Base-by-base conservation (phyloP, 2,329 filamentous ascomycete species). In the Fusarium phyllophilum region DNA sequence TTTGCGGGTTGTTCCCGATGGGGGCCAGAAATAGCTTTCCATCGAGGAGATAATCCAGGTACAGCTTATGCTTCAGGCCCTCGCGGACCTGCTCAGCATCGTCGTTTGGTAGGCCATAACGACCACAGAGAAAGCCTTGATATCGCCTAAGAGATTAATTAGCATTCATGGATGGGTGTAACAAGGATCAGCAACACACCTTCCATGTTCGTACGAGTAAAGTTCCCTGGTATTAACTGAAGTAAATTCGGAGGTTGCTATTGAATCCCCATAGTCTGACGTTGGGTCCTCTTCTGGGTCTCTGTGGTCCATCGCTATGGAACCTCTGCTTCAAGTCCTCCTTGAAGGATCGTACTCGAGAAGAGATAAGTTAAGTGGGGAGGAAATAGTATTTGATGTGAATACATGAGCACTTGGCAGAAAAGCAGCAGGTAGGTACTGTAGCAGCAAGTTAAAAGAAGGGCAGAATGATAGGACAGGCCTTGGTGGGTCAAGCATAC, bases 21-120 rank as follows among this genome's bases (percentile, higher is more conserved):
- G 86, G 86, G 4, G 86, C 82, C 2, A 85, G 64, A 62, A 82
- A 84, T 17, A 86, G 78, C 33, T 81, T 80, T 41, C 84, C 85
- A 17, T 82, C 78, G 12, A 87, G 78, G 15, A 88, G 75, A 58
- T 89, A 84, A 45, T 86, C 85, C 48, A 88, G 81, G 66, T 82
- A 82, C 64, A 87, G 79, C 52, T 80, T 80, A 75, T 89, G 87
- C 72, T 86, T 84, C 49, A 88, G 75, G 36, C 84, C 82, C 63
- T 89, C 86, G 17, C 87, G 83, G 54, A 83, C 82, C 70, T 85
- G 84, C 72, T 89, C 87, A 13, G 80, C 80, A 34, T 88, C 86
- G 66, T 88, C 86, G 72, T 88, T 88, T n/a, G 86, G 86, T 24
- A 88, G 77, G 36, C 86, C 85, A 72, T 88, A 88, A 52, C 84